Evolutionary conservation across 2,329 filamentous ascomycete genomes (phyloP), one percentile per base, ranked within the genome.

Genomic region (Aspergillus tanneri): DNA sequence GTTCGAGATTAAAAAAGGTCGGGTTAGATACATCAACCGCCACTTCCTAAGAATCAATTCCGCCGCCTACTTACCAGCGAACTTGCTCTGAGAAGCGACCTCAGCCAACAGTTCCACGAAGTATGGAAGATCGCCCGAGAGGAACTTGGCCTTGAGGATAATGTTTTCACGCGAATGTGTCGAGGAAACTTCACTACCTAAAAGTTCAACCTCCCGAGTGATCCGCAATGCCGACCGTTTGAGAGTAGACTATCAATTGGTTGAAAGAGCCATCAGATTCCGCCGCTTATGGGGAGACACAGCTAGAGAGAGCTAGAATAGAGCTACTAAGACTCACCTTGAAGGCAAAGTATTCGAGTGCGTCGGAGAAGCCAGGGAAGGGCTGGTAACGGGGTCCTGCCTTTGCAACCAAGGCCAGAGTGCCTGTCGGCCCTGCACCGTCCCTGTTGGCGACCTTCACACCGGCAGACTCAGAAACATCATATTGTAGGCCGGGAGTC

Each of bases 71-170:
- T 62, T 69, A 85, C 82, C 71, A 54, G 85, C 84, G 72, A 89
- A 99, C 76, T 90, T 93, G 62, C 92, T 95, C 74, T 88, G 78
- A 53, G 86, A 85, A 65, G 93, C 80, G 64, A 96, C 88, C 79
- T 99, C 95, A 67, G 87, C 90, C 61, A 99, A 82, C 58, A 99
- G 81, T 79, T 99, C 93, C 66, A 90, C 84, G 73, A 96, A 99
- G 83, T 97, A 99, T 61, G 93, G 93, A 60, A 99, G 84, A 71
- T 99, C 91, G 70, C 93, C 85, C 70, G 90, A 85, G 60, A 99
- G 84, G 81, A 99, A 99, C 78, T 87, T 95, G 70, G 93, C 89
- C 74, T 92, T 86, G 66, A 99, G 77, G 52, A 99, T 84, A 56
- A 99, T 77, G 69, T 90, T 90, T 80, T 99, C 93, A 68, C 92